Evolutionary conservation across 2,329 filamentous ascomycete species (phyloP).

Genomic region (Rhynchosporium agropyri): DNA sequence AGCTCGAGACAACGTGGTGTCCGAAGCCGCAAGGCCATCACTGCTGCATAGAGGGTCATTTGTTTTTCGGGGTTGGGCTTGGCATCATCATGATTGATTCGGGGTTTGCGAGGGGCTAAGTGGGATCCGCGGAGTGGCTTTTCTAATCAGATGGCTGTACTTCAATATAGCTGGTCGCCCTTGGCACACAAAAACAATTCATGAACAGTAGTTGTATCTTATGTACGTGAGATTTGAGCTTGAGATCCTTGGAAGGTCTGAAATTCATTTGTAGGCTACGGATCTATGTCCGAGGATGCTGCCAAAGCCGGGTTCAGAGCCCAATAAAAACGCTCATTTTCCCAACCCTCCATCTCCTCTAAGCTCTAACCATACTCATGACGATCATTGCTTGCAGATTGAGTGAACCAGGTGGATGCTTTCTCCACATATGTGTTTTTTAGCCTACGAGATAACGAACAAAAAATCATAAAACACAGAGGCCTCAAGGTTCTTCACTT

Average conservation of each 20-base stretch:
- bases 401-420: no score
- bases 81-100: constrained; percentile 26
- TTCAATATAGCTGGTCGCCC: constrained; percentile 39
- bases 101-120: constrained; percentile 37
- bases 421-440: no score
- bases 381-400: no score
- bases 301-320: no score
- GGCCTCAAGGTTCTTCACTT: no score
- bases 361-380: no score
- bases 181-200: constrained; percentile 27
- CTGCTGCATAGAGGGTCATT: constrained; percentile 57
- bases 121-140: constrained; percentile 33
- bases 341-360: no score
- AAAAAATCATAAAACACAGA: no score
- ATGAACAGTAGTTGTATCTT: constrained; percentile 19
- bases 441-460: no score
- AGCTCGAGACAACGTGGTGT: constrained; percentile 89
- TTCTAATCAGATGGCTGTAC: constrained; percentile 39
- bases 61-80: constrained; percentile 38
- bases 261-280: not conserved
- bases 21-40: constrained; percentile 65
- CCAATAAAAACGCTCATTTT: no score
- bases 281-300: no score
- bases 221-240: not conserved
- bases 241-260: not conserved